Evolutionary conservation across 305 asterid species (phyloP).

Genomic region (Fraxinus angustifolia): DNA sequence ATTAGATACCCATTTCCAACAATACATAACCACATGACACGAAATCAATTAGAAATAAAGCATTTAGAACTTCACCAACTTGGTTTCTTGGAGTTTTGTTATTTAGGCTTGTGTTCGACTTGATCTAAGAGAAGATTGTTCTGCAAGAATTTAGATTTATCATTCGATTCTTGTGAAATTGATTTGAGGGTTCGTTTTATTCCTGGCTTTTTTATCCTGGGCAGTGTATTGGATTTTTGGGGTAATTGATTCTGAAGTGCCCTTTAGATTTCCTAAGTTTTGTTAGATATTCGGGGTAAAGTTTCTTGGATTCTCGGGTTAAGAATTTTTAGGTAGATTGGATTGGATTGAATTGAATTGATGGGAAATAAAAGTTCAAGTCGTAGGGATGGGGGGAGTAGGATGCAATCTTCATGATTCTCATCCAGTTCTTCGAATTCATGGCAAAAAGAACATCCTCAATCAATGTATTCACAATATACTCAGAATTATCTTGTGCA

Average conservation of each 20-base stretch:
- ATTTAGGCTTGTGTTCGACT: neutral
- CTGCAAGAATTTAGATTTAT: neutral
- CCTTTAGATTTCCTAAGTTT: neutral
- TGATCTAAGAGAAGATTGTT: neutral
- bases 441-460: constrained; percentile 46
- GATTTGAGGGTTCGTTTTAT: constrained; percentile 10
- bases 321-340: constrained; percentile 10
- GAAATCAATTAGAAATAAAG: neutral
- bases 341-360: constrained; percentile 19
- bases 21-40: too few species aligned
- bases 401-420: constrained; percentile 51
- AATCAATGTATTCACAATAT: constrained; percentile 41
- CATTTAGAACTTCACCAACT: neutral
- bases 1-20: too few species aligned
- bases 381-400: constrained; percentile 34
- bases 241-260: neutral
- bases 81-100: neutral
- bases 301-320: constrained; percentile 14
- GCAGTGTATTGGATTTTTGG: neutral
- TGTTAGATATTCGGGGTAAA: neutral
- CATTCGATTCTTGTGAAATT: neutral
- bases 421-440: constrained; percentile 43
- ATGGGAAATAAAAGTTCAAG: constrained; percentile 88
- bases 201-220: neutral
- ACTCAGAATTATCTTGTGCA: too few species aligned